Evolutionary conservation across 257 asterid species (phyloP).

Genomic region (Coffea canephora): DNA sequence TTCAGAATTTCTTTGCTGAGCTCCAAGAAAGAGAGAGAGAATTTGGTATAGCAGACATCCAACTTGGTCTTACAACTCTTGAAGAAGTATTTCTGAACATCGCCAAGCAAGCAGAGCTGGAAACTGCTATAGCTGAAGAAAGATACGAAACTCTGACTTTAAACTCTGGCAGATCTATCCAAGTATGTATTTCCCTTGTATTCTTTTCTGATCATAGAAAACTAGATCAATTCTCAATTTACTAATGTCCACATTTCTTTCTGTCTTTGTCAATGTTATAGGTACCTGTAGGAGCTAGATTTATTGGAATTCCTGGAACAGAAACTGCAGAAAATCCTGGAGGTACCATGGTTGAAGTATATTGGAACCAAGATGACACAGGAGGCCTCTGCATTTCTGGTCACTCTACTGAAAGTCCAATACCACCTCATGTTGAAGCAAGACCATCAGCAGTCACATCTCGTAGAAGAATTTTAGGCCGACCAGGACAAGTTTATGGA

Average conservation of each 20-base stretch:
- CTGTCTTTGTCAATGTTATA: slow-evolving; percentile 17
- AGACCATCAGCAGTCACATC: slow-evolving; percentile 35
- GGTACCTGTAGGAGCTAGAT: slow-evolving; percentile 81
- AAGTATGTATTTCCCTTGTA: slow-evolving; percentile 31
- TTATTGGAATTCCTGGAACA: slow-evolving; percentile 68
- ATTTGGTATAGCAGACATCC: slow-evolving; percentile 77
- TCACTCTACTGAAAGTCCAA: slow-evolving; percentile 49
- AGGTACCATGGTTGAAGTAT: slow-evolving; percentile 78
- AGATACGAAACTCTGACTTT: slow-evolving; percentile 50
- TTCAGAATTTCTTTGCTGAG: slow-evolving; percentile 68
- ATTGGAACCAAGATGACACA: slow-evolving; percentile 90
- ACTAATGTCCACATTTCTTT: background rate
- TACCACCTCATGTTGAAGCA: slow-evolving; percentile 62
- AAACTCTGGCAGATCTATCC: slow-evolving; percentile 55
- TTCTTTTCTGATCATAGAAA: background rate
- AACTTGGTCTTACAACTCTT: slow-evolving; percentile 83
- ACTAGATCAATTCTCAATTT: background rate
- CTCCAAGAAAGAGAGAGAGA: slow-evolving; percentile 68
- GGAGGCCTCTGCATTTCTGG: slow-evolving; percentile 87
- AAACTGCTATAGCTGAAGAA: slow-evolving; percentile 67
- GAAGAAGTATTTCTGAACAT: slow-evolving; percentile 92
- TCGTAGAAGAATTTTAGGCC: slow-evolving; percentile 25
- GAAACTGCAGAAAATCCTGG: slow-evolving; percentile 53
- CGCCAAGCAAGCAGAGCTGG: slow-evolving; percentile 77
- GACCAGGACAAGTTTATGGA: slow-evolving; percentile 43